These are phyloP conservation scores for Medicago ruthenica DNA, from an alignment of 306 rosid genomes.

Conservation along the genomic window DNA sequence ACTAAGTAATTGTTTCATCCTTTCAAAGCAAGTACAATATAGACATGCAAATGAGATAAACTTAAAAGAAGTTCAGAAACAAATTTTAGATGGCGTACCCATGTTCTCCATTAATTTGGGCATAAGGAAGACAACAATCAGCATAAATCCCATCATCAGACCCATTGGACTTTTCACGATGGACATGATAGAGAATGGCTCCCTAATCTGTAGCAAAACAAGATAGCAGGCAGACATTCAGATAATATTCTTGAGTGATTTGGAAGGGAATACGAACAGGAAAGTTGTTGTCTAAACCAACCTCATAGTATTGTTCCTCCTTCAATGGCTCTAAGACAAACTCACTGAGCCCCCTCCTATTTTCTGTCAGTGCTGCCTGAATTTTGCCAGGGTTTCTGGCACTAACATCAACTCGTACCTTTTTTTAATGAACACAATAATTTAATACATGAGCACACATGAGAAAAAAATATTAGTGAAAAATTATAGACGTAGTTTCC, in stretches of 20 bases:
- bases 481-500: constrained; percentile 17
- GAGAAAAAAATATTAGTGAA: background rate
- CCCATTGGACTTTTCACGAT: constrained; percentile 98
- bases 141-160: constrained; percentile 98
- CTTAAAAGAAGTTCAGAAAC: background rate
- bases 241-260: constrained; percentile 30
- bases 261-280: background rate
- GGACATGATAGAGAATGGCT: constrained; percentile 87
- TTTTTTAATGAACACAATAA: constrained; percentile 18
- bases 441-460: constrained; percentile 30
- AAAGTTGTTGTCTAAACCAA: constrained; percentile 42
- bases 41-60: constrained; percentile 32
- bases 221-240: constrained; percentile 40
- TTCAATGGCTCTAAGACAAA: constrained; percentile 89
- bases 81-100: constrained; percentile 61
- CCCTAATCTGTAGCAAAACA: constrained; percentile 71
- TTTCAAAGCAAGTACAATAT: constrained; percentile 29
- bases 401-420: constrained; percentile 99
- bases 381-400: constrained; percentile 96
- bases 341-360: constrained; percentile 75
- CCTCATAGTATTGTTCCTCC: constrained; percentile 91
- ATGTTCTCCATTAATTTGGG: constrained; percentile 96
- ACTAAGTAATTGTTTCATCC: constrained; percentile 28
- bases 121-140: constrained; percentile 89
- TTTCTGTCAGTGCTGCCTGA: constrained; percentile 96